A percentile compares a stretch with the other conserved stretches of the same genome.
phyloP scores from a whole-genome alignment of 2,329 filamentous ascomycete genomes.

The Aspergillus sp. region DNA sequence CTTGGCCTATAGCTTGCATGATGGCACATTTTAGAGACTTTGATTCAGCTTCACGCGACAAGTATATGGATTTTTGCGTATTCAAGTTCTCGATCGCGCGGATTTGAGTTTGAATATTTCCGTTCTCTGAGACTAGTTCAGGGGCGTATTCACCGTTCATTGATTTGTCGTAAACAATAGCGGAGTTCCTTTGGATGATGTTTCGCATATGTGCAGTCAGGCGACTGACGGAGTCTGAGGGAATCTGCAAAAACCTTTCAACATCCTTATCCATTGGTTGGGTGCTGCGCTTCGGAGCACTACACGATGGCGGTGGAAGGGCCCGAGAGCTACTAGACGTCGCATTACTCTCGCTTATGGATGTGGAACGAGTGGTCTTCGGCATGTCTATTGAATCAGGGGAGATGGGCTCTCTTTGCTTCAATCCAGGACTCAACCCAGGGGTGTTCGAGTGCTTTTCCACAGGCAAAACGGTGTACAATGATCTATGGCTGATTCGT shows the following conservation, averaged over 20 bases:
- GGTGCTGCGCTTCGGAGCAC: background rate
- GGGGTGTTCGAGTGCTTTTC: slow-evolving; percentile 15
- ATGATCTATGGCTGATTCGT: slow-evolving; percentile 22
- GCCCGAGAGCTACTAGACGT: slow-evolving; percentile 7
- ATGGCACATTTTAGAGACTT: slow-evolving; percentile 36
- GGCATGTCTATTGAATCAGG: slow-evolving; percentile 6
- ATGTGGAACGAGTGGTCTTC: background rate
- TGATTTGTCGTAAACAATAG: slow-evolving; percentile 37
- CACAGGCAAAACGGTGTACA: slow-evolving; percentile 33
- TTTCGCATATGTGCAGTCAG: slow-evolving; percentile 30
- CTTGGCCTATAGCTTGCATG: slow-evolving; percentile 36
- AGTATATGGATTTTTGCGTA: slow-evolving; percentile 27
- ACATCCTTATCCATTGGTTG: slow-evolving; percentile 26
- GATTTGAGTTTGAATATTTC: slow-evolving; percentile 36
- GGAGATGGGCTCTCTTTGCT: background rate
- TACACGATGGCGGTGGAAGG: slow-evolving; percentile 6
- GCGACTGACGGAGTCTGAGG: slow-evolving; percentile 24
- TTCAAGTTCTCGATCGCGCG: slow-evolving; percentile 38
- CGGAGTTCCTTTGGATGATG: slow-evolving; percentile 36
- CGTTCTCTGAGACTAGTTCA: slow-evolving; percentile 37
- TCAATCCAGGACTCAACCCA: background rate
- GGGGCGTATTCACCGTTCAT: slow-evolving; percentile 36
- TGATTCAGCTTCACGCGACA: slow-evolving; percentile 29
- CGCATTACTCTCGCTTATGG: background rate
- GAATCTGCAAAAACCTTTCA: slow-evolving; percentile 33